phyloP scores from a whole-genome alignment of 2,329 filamentous ascomycete genomes.

The Cladorrhinum sp. region DNA sequence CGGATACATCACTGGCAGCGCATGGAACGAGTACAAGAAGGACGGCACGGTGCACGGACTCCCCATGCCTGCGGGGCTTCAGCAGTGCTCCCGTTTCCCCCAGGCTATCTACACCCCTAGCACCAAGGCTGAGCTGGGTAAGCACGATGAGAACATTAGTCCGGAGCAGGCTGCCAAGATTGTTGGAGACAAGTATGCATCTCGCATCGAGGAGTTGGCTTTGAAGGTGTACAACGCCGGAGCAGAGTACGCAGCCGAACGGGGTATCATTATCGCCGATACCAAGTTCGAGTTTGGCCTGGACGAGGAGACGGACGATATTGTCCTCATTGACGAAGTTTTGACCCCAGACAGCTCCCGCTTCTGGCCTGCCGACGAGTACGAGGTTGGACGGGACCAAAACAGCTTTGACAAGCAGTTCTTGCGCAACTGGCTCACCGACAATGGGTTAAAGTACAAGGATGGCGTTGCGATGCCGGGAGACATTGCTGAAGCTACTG shows the following conservation, averaged over 20 bases:
- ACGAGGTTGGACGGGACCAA: constrained; percentile 70
- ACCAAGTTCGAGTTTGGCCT: constrained; percentile 64
- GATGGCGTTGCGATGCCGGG: constrained; percentile 68
- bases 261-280: constrained; percentile 71
- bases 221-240: constrained; percentile 62
- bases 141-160: constrained; percentile 82
- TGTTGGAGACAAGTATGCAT: constrained; percentile 62
- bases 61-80: constrained; percentile 61
- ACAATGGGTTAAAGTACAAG: constrained; percentile 70
- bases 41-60: constrained; percentile 79
- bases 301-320: constrained; percentile 60
- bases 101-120: constrained; percentile 71
- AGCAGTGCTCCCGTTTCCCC: constrained; percentile 67
- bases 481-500: constrained; percentile 66
- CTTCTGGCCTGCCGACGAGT: constrained; percentile 78
- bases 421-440: constrained; percentile 77
- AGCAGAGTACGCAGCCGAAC: constrained; percentile 59
- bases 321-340: constrained; percentile 80
- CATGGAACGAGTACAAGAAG: constrained; percentile 73
- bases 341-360: constrained; percentile 79
- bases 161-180: constrained; percentile 62
- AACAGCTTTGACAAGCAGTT: constrained; percentile 83
- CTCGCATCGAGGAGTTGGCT: constrained; percentile 61
- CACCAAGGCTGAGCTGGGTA: constrained; percentile 78
- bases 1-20: constrained; percentile 83